These are phyloP conservation scores for Paspalum vaginatum DNA, from an alignment of 176 grass and related monocot species.

Conservation along the genomic window DNA sequence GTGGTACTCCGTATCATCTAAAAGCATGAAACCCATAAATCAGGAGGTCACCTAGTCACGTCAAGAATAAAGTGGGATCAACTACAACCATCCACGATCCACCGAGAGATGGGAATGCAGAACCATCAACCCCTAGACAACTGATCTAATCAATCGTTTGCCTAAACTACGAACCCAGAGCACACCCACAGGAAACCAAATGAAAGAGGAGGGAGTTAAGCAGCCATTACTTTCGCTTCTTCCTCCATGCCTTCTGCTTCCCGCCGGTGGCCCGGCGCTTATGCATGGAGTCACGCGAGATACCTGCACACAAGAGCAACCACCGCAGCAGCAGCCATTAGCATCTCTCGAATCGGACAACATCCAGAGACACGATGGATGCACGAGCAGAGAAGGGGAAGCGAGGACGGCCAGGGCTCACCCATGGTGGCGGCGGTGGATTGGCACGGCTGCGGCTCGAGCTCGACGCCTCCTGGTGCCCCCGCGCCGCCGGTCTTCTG, in stretches of 20 bases:
- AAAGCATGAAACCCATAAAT: background rate
- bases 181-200: conserved; percentile 1
- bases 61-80: background rate
- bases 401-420: background rate
- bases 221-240: too few relatives aligned
- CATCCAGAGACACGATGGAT: too few relatives aligned
- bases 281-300: conserved; percentile 90
- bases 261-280: conserved; percentile 85
- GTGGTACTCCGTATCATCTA: background rate
- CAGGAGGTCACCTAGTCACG: background rate
- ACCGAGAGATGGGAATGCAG: background rate
- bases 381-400: background rate
- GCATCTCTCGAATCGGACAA: background rate
- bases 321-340: background rate
- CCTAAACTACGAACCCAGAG: background rate
- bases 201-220: too few relatives aligned
- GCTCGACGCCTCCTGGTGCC: background rate
- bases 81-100: background rate
- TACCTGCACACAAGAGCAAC: conserved; percentile 38
- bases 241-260: conserved; percentile 54
- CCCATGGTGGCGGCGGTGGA: conserved; percentile 41
- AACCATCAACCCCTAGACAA: too few relatives aligned
- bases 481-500: conserved; percentile 4
- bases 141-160: background rate
- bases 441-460: background rate